These are phyloP conservation scores for Agaricus subrufescens DNA, from an alignment of 768 basidiomycete species.

Conservation along the genomic window DNA sequence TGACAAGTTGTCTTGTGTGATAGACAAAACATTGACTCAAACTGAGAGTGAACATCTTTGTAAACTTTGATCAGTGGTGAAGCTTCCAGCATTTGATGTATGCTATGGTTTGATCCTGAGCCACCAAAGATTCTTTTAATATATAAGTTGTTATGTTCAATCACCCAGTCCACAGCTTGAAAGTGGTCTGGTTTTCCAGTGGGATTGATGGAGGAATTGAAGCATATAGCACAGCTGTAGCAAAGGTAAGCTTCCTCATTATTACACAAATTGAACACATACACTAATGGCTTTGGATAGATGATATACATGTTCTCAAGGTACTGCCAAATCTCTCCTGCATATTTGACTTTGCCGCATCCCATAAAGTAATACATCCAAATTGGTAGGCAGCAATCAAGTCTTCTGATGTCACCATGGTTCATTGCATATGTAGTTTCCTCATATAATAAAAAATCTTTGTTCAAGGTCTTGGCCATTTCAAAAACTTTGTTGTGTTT, in stretches of 20 bases:
- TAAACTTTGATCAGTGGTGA: too few relatives aligned
- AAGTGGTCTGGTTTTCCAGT: neutral
- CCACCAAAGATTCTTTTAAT: neutral
- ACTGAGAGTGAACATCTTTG: too few relatives aligned
- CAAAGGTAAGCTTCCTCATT: neutral
- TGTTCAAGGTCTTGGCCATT: neutral
- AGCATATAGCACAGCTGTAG: neutral
- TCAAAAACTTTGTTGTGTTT: neutral
- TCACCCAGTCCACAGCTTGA: neutral
- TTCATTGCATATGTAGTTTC: neutral
- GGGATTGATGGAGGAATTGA: neutral
- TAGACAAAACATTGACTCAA: too few relatives aligned
- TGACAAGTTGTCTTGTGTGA: too few relatives aligned
- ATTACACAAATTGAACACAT: neutral
- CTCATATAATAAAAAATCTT: neutral
- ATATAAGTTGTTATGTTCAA: slow-evolving; percentile 11
- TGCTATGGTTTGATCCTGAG: too few relatives aligned
- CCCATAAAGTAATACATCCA: neutral
- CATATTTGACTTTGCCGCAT: neutral
- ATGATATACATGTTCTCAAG: neutral
- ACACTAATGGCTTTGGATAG: neutral
- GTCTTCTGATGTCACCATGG: neutral
- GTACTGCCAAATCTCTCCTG: neutral
- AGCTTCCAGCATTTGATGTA: too few relatives aligned
- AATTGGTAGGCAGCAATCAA: neutral